Evolutionary conservation across 192 early-diverging fungal species (phyloP), one percentile per base, ranked within the genome.

Genomic region (Coemansia guatemalensis): DNA sequence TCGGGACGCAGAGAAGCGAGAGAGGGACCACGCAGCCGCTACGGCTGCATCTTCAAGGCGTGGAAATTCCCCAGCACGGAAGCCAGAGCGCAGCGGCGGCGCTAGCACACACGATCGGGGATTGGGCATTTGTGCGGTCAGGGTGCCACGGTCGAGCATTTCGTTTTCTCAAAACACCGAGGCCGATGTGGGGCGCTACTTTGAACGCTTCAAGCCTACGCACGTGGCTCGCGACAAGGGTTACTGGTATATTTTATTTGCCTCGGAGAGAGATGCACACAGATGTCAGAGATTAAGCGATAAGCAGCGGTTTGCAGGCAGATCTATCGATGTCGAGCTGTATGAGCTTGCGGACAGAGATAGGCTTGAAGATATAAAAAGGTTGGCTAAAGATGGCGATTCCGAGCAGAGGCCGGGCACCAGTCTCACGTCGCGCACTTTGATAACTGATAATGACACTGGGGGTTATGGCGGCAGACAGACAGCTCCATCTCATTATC

Each of bases 241-340:
- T 2, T 73, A 80, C 50, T 83, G 82, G 82, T 73, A 73, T 48
- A 64, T 83, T n/a, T 41, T 73, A 22, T 83, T 83, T 56, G 44
- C 56, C 2, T 68, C 73, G 9, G 63, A 71, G 22, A 53, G 76
- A 14, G 82, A 83, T 59, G 82, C 82, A 8, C 77, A 76, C 23
- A 27, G 82, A 3, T 83, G 77, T 53, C 82, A 80, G 63, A 29
- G 67, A 22, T 48, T 80, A 29, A 73, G 62, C 56, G 82, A 83
- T 48, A 64, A 65, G 33, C 68, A 76, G 50, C 25, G 50, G 23
- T 73, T 76, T 65, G 61, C 62, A 0, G 77, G 77, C 9, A 64
- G 67, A 9, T 5, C 59, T n/a, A 71, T 83, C 18, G 69, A 76
- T 33, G 77, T 83, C 9, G 81, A 83, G 55, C 52, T 80, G 7